These are phyloP conservation scores for Climacium dendroides DNA, from an alignment of 225 moss, liverwort and hornwort species.

Conservation along the genomic window DNA sequence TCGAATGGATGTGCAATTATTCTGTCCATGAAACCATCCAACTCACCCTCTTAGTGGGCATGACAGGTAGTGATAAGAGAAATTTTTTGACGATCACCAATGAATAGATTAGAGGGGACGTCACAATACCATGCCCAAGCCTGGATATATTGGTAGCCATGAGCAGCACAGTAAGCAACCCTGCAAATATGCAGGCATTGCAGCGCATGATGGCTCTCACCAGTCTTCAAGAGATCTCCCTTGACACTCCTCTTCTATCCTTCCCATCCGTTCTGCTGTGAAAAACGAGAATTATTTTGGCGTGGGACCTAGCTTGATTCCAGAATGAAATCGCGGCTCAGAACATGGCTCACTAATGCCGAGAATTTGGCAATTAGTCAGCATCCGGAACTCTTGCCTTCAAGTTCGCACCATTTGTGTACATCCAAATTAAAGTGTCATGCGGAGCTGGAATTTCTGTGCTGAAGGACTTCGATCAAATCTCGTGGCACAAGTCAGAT, in stretches of 20 bases:
- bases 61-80: neutral
- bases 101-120: neutral
- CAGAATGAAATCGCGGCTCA: neutral
- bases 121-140: slow-evolving; percentile 30
- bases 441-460: neutral
- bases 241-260: slow-evolving; percentile 20
- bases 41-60: neutral
- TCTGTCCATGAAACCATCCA: neutral
- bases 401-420: neutral
- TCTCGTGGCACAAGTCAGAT: neutral
- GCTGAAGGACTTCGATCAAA: neutral
- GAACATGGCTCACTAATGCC: neutral
- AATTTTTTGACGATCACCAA: neutral
- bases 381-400: neutral
- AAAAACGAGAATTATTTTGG: neutral
- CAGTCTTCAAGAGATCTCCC: slow-evolving; percentile 27
- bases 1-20: neutral
- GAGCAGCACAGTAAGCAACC: slow-evolving; percentile 39
- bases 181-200: slow-evolving; percentile 55
- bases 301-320: neutral
- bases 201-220: slow-evolving; percentile 56
- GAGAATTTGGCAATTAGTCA: neutral
- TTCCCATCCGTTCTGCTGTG: slow-evolving; percentile 28
- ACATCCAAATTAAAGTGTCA: neutral
- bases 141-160: slow-evolving; percentile 11